Conservation (phyloP, 129 eudicot species). For the Silybum marianum region DNA sequence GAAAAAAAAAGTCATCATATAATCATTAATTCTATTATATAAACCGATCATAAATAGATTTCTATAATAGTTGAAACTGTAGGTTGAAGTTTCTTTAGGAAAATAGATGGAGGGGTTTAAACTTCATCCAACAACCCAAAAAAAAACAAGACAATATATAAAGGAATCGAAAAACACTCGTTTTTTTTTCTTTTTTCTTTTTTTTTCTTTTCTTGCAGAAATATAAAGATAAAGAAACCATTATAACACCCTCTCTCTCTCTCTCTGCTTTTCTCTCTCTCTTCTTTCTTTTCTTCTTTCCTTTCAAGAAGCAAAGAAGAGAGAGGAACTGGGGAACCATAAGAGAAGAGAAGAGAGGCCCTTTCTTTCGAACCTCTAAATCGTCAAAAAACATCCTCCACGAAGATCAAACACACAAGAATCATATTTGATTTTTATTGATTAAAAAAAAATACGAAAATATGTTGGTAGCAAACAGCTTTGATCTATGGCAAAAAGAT, state of each 20-base stretch:
- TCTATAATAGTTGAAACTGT: not conserved
- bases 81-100: not conserved
- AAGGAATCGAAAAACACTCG: slow-evolving; percentile 8
- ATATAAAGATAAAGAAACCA: slow-evolving; percentile 22
- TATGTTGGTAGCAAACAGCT: slow-evolving; percentile 68
- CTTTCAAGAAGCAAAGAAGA: slow-evolving; percentile 51
- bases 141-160: not conserved
- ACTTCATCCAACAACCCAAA: not conserved
- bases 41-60: too few relatives aligned
- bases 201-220: not conserved
- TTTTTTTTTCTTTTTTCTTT: not conserved
- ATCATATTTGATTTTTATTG: not conserved
- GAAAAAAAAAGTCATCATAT: not conserved
- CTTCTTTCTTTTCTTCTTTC: slow-evolving; percentile 52
- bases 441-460: slow-evolving; percentile 12
- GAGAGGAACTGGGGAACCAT: slow-evolving; percentile 23
- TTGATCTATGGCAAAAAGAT: slow-evolving; percentile 94
- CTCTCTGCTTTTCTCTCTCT: slow-evolving; percentile 24
- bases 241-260: slow-evolving; percentile 28
- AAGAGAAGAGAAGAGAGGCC: slow-evolving; percentile 38
- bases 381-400: not conserved
- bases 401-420: not conserved
- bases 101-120: not conserved
- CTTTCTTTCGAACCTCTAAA: not conserved
- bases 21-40: not conserved